phyloP scores from a whole-genome alignment of 768 basidiomycete genomes.

The Agrocybe praecox region DNA sequence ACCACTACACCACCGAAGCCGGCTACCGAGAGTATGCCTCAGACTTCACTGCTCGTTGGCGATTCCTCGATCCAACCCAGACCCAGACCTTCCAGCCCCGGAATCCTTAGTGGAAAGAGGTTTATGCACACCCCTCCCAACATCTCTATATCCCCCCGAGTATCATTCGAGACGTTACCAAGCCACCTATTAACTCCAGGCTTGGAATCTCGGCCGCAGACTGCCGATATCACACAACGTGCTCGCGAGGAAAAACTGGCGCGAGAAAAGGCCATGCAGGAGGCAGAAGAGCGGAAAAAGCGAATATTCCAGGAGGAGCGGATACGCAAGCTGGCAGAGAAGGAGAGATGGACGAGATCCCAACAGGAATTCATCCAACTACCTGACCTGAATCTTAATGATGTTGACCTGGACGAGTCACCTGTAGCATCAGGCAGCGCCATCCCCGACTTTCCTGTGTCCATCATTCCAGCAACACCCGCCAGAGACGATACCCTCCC shows the following conservation, averaged over 20 bases:
- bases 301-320: constrained; percentile 10
- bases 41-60: neutral
- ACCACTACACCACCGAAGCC: too few relatives aligned
- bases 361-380: constrained; percentile 14
- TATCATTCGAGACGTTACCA: neutral
- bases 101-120: neutral
- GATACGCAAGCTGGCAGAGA: constrained; percentile 10
- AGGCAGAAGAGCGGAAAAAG: constrained; percentile 3
- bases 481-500: neutral
- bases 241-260: neutral
- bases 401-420: neutral
- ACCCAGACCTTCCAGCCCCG: neutral
- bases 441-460: neutral
- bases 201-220: neutral
- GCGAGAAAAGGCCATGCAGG: neutral
- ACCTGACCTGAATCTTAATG: neutral
- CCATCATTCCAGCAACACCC: neutral
- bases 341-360: constrained; percentile 15
- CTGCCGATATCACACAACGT: neutral
- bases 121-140: neutral
- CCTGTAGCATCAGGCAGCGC: neutral
- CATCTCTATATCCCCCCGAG: neutral
- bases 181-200: neutral
- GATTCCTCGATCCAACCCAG: neutral
- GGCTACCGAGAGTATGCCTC: too few relatives aligned